Evolutionary conservation across 208 protist genomes (phyloP), one percentile per base, ranked within the genome.

Genomic region (Strigomonas culicis): DNA sequence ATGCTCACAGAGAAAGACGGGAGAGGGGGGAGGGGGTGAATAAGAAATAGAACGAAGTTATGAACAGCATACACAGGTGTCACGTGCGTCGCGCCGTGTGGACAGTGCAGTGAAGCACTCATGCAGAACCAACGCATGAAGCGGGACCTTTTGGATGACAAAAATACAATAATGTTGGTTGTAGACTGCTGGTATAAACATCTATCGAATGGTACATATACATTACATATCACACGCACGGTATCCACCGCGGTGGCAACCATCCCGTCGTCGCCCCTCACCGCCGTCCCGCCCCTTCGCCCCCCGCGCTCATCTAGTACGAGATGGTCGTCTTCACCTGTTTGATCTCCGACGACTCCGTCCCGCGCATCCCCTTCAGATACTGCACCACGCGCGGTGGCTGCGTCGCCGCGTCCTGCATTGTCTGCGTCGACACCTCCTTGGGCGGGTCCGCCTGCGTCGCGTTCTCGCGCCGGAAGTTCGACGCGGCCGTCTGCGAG

Each of bases 321-420:
- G 86, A 60, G 52, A 97, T 89, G 10, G 82, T 82, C 39, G 77
- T 49, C 59, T 86, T 75, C 13, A 98, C 90, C 43, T 91, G 83
- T 63, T 94, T 77, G 31, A 98, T 80, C 59, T 80, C 79, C 17
- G 82, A 88, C 1, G 72, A 80, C 56, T 77, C 67, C 1, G 88
- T 85, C 17, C 94, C 94, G 15, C 94, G 79, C 22, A 98, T 68
- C 4, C 92, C 92, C 65, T 95, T 93, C 19, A 98, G 53, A 66
- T 98, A 98, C 63, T 89, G 83, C 58, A 92, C 86, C 15, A 84
- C 79, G 36, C 80, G 79, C 10, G 79, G 68, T 25, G 90, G 86
- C 73, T 97, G 90, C 21, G 84, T 86, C 2, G 88, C 92, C 0
- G 77, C 87, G 50, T 95, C 84, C 32, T 84, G 70, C 74, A 86